Percentiles rank a stretch among this genome's conserved stretches.
These are phyloP conservation scores for Cryptococcus hybrid DNA, from an alignment of 1,284 basidiomycete species.

Conservation along the genomic window DNA sequence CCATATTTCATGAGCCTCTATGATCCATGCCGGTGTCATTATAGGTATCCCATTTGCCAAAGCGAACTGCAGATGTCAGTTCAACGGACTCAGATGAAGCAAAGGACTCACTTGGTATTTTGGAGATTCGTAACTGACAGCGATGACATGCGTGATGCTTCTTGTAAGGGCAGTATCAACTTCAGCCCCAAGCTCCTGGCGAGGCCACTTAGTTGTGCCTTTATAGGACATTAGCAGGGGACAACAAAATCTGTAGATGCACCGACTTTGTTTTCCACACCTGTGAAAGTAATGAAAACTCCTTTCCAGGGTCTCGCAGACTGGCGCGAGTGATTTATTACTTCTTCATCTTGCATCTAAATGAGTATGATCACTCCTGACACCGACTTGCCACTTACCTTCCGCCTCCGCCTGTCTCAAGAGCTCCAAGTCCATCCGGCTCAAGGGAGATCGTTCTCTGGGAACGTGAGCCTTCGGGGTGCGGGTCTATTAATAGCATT, in stretches of 20 bases:
- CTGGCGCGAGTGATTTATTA: constrained; percentile 14
- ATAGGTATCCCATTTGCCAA: constrained; percentile 41
- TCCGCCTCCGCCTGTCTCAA: constrained; percentile 23
- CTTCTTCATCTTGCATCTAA: constrained; percentile 26
- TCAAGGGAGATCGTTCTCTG: constrained; percentile 15
- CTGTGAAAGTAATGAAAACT: constrained; percentile 42
- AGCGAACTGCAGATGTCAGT: constrained; percentile 30
- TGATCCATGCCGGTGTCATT: constrained; percentile 39
- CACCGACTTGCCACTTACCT: constrained; percentile 16
- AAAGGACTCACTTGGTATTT: constrained; percentile 39
- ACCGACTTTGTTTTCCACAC: constrained; percentile 41
- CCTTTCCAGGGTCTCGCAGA: constrained; percentile 33
- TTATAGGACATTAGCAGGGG: neutral
- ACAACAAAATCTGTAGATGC: neutral
- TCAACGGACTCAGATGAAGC: neutral
- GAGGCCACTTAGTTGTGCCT: constrained; percentile 22
- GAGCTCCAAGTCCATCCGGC: constrained; percentile 29
- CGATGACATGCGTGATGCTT: constrained; percentile 43
- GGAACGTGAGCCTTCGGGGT: constrained; percentile 12
- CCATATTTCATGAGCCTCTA: constrained; percentile 31
- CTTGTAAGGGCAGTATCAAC: constrained; percentile 41
- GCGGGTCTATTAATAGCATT: constrained; percentile 47
- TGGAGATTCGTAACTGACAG: constrained; percentile 27
- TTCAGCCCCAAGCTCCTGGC: constrained; percentile 35
- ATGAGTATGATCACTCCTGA: neutral